A percentile compares a stretch with the other conserved stretches of the same genome.
These are phyloP conservation scores for Pythium brachiatum DNA, from an alignment of 352 stramenopile genomes.

Conservation along the genomic window DNA sequence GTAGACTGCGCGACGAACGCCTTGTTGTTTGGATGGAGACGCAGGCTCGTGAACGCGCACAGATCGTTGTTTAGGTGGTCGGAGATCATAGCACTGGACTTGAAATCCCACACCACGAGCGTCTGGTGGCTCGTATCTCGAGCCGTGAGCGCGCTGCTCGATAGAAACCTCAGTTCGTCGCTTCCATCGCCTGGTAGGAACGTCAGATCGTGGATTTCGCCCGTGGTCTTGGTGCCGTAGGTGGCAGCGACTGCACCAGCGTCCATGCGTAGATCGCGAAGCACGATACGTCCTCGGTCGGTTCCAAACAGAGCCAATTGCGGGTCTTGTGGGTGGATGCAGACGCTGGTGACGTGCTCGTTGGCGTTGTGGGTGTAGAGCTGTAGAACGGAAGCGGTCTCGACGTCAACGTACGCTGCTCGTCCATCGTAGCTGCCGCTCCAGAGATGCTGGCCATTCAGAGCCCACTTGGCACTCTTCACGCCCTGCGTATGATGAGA, in stretches of 20 bases:
- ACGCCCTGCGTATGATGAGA: conserved; percentile 39
- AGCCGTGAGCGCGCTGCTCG: conserved; percentile 37
- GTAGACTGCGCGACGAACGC: conserved; percentile 53
- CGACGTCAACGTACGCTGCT: conserved; percentile 15
- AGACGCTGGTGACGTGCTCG: conserved; percentile 7
- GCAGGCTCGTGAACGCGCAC: conserved; percentile 42
- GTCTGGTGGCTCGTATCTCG: conserved; percentile 59
- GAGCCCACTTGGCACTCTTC: conserved; percentile 54
- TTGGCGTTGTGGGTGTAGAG: neutral
- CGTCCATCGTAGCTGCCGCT: conserved; percentile 43
- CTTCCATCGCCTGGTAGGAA: conserved; percentile 29
- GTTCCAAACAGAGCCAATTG: conserved; percentile 8
- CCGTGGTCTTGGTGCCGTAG: conserved; percentile 32
- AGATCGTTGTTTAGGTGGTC: conserved; percentile 50
- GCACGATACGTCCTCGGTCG: conserved; percentile 13
- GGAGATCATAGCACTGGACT: conserved; percentile 38
- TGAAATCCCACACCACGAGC: conserved; percentile 62
- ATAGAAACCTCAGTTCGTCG: conserved; percentile 38
- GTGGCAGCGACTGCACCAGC: neutral
- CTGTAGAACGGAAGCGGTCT: conserved; percentile 1
- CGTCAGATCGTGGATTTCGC: conserved; percentile 55
- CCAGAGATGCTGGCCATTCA: conserved; percentile 38
- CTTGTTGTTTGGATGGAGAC: conserved; percentile 34
- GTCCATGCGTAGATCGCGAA: conserved; percentile 33
- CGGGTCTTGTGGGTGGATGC: conserved; percentile 1